A percentile compares a stretch with the other conserved stretches of the same genome.
These are phyloP conservation scores for Sporopachydermia cereana DNA, from an alignment of 1,139 yeast species.

Conservation along the genomic window DNA sequence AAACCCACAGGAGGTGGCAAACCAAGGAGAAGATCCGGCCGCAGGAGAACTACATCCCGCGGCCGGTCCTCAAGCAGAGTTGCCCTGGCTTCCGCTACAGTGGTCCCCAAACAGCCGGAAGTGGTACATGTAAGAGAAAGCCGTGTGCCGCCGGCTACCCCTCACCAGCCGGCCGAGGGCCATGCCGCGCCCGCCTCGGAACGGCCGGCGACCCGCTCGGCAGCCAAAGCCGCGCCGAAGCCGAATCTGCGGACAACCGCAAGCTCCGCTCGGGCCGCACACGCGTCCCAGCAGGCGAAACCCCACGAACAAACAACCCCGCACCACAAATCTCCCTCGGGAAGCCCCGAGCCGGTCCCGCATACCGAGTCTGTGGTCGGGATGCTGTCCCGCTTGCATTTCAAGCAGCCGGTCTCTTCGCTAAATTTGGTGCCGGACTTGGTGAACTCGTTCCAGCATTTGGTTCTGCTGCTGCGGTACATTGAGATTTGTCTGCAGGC, in stretches of 20 bases:
- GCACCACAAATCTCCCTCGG: background rate
- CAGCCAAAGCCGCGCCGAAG: background rate
- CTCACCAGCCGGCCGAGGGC: background rate
- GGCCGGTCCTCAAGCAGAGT: no score
- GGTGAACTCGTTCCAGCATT: background rate
- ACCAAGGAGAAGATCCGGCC: background rate
- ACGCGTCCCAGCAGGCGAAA: no score
- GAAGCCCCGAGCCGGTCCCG: background rate
- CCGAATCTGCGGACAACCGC: background rate
- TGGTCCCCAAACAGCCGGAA: background rate
- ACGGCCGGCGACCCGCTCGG: background rate
- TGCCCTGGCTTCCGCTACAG: no score
- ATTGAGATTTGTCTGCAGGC: slow-evolving; percentile 3
- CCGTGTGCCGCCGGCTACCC: background rate
- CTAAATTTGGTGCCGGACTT: background rate
- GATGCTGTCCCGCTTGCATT: background rate
- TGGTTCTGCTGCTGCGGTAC: background rate
- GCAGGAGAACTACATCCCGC: background rate
- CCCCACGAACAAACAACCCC: background rate
- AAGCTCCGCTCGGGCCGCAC: background rate
- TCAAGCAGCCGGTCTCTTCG: background rate
- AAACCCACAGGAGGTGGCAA: background rate
- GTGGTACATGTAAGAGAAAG: background rate
- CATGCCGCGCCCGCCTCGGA: background rate
- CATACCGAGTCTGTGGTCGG: background rate